phyloP scores from a whole-genome alignment of 2,329 filamentous ascomycete genomes.

The Fusarium tricinctum region DNA sequence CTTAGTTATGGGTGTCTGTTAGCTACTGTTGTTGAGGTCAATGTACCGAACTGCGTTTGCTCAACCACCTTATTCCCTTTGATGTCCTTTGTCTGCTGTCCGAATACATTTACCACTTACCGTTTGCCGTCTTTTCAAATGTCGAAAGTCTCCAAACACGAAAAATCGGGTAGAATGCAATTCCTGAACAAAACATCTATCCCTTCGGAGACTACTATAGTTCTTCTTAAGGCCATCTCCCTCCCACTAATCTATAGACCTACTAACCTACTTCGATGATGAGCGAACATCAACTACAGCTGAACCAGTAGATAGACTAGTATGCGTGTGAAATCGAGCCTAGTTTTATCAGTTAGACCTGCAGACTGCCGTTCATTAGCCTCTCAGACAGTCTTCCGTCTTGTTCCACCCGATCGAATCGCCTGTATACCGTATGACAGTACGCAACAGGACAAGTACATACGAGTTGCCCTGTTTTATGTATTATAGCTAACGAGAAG shows the following conservation, averaged over 20 bases:
- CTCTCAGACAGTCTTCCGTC: background rate
- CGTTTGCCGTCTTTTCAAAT: no score
- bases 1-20: no score
- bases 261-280: background rate
- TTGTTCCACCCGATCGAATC: conserved; percentile 6
- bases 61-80: no score
- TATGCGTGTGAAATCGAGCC: background rate
- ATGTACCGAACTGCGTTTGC: background rate
- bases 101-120: background rate
- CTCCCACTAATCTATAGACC: background rate
- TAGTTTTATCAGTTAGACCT: background rate
- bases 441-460: no score
- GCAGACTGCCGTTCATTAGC: background rate
- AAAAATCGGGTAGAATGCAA: no score
- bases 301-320: no score
- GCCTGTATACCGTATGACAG: background rate
- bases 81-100: background rate
- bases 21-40: background rate
- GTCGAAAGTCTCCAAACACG: no score
- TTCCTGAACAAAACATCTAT: no score
- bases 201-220: no score
- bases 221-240: background rate
- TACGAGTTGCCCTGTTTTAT: background rate
- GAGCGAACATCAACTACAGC: no score
- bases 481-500: background rate